Evolutionary conservation across 2,329 filamentous ascomycete species (phyloP), one percentile per base, ranked within the genome.

Genomic region (Sclerotinia sclerotiorum): DNA sequence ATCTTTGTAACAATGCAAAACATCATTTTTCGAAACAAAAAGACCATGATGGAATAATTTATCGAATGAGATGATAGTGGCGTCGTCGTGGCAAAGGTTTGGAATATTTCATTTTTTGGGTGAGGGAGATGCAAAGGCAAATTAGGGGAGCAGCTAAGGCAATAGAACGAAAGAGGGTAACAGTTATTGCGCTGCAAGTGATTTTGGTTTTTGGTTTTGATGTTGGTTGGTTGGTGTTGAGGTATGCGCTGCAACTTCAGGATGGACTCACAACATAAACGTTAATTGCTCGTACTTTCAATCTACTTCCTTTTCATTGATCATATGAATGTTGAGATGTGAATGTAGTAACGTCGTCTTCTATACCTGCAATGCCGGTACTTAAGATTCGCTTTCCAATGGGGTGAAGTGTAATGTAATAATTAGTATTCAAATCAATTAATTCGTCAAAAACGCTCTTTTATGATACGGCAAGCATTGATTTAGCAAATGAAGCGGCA

Each of bases 341-440:
- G 8, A 35, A 35, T 8, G 15, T 5, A 24, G 27, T 42, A 11
- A 27, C 17, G 8, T 19, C 6, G 35, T 19, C 17, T 29, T 15
- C 24, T 27, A 29, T n/a, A 58, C 35, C 29, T 66, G 64, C 64
- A 60, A 66, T 58, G 54, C 54, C 44, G 64, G 64, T 6, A 67
- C 64, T 67, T 67, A 2, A 39, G 39, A 39, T 35, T 35, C 35
- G 35, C 35, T 35, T 10, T 35, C 35, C 35, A 35, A 35, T 35
- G 35, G 10, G 35, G 35, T 13, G 39, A 39, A 39, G 11, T 39
- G 39, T 39, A 3, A 39, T 39, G 39, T 39, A 39, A 39, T 39
- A 39, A 39, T 39, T 10, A 35, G 32, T 1, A 10, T 35, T 35
- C 32, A 29, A 35, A 35, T 35, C 32, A 35, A 35, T 35, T 35